These are phyloP conservation scores for Diversispora eburnea DNA, from an alignment of 192 early-diverging fungal genomes.

Conservation along the genomic window DNA sequence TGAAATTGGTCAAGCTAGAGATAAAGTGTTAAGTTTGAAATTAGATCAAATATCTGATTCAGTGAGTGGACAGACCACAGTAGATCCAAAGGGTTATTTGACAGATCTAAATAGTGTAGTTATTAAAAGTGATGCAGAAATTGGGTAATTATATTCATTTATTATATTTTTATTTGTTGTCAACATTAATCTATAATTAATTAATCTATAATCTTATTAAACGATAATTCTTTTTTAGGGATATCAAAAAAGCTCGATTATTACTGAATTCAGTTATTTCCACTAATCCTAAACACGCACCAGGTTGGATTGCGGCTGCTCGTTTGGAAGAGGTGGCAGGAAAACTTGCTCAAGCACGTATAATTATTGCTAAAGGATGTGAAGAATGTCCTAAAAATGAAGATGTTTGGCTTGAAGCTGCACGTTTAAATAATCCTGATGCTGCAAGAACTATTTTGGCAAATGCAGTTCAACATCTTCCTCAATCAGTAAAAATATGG, in stretches of 20 bases:
- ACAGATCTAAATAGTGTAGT: conserved; percentile 86
- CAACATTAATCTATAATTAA: not conserved
- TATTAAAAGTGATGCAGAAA: conserved; percentile 77
- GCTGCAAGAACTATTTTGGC: conserved; percentile 90
- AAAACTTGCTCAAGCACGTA: conserved; percentile 77
- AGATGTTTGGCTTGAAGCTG: conserved; percentile 97
- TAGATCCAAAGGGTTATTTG: conserved; percentile 95
- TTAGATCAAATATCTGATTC: conserved; percentile 92
- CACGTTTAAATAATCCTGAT: conserved; percentile 77
- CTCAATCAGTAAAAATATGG: conserved; percentile 94
- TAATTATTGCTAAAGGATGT: conserved; percentile 87
- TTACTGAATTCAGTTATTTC: conserved; percentile 86
- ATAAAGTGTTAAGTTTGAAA: conserved; percentile 85
- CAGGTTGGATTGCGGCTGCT: conserved; percentile 98
- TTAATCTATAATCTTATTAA: no score
- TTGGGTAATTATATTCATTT: conserved; percentile 34
- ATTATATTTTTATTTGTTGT: not conserved
- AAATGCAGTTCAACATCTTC: conserved; percentile 82
- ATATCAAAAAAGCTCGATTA: conserved; percentile 86
- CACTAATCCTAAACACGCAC: conserved; percentile 93
- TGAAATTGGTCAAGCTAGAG: conserved; percentile 89
- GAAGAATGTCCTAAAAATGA: conserved; percentile 90
- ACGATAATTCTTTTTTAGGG: conserved; percentile 54
- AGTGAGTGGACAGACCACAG: conserved; percentile 77
- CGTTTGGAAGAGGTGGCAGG: conserved; percentile 92